Base-by-base conservation (phyloP, 495 filamentous ascomycete genomes). In the Podospora australis region DNA sequence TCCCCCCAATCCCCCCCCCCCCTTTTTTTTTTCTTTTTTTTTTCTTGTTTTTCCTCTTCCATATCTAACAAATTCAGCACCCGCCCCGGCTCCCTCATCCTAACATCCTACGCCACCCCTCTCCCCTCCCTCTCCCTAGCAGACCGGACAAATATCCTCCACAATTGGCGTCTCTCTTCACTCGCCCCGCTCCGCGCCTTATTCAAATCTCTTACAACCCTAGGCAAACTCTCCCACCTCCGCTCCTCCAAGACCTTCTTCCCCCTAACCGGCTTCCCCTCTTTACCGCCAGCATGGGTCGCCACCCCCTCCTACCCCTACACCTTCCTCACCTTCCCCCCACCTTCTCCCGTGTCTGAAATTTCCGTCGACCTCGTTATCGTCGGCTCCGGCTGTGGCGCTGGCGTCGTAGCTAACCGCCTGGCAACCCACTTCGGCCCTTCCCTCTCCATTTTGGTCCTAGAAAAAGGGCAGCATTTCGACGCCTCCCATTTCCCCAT, bases 381-480 rank as follows among this genome's bases (percentile, higher is more conserved):
- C 49, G 75, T 96, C 5, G 90, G 90, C 2, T 90, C 85, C 43
- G 90, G 90, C 14, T 91, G 86, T 56, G 90, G 90, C 41, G 89
- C 86, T n/a, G 86, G 73, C 1, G 89, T 95, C 0, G 78, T 76
- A 23, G 89, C 90, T 10, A 89, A 89, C 66, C 84, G 83, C 21
- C 68, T 96, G 4, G 81, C 89, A 9, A 81, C 88, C 56, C 84
- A 40, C 14, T 54, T 57, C 9, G 54, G 54, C 2, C 28, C 79
- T 2, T 86, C 81, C n/a, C 65, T 84, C 41, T 69, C 68, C 6
- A 88, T 95, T 17, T 61, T 95, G 3, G 88, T 96, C 0, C 81
- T 91, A 3, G 90, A 96, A 38, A 92, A 91, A 58, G 76, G 78
- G 1, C 21, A 29, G 6, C 52, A 57, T 22, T 45, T 54, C 6